These are phyloP conservation scores for Alternaria brassicae DNA, from an alignment of 2,329 filamentous ascomycete species.

Conservation along the genomic window DNA sequence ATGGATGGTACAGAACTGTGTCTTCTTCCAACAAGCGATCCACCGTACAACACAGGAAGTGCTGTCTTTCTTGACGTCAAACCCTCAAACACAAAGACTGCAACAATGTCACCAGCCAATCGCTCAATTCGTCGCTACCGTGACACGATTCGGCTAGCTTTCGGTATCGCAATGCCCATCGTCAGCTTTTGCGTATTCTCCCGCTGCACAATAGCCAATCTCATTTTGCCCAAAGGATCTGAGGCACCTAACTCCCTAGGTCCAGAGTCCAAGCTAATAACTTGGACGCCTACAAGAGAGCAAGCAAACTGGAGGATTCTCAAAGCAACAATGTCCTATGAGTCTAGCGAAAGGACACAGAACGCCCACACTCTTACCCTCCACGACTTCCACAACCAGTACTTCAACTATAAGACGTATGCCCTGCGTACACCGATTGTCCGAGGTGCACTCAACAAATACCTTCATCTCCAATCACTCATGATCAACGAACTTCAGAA, in stretches of 20 bases:
- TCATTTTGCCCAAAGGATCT: background rate
- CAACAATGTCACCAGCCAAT: background rate
- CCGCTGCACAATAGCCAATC: background rate
- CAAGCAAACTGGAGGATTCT: background rate
- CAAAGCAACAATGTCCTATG: background rate
- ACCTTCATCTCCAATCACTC: constrained; percentile 34
- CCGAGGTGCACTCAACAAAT: constrained; percentile 48
- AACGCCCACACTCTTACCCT: background rate
- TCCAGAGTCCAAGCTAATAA: background rate
- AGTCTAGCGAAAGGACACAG: background rate
- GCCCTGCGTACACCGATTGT: constrained; percentile 44
- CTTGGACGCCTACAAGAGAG: background rate
- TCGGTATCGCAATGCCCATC: background rate
- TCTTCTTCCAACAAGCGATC: background rate
- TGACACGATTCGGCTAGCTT: background rate
- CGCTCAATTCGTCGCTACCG: background rate
- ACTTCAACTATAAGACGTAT: constrained; percentile 42
- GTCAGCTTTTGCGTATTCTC: background rate
- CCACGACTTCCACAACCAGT: background rate
- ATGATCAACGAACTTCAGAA: constrained; percentile 34
- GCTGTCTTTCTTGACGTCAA: background rate
- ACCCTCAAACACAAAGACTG: background rate
- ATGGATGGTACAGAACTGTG: too few species aligned
- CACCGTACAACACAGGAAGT: background rate
- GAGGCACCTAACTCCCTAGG: background rate